Conservation (phyloP, 306 rosid genomes). For the Corylus heterophylla region DNA sequence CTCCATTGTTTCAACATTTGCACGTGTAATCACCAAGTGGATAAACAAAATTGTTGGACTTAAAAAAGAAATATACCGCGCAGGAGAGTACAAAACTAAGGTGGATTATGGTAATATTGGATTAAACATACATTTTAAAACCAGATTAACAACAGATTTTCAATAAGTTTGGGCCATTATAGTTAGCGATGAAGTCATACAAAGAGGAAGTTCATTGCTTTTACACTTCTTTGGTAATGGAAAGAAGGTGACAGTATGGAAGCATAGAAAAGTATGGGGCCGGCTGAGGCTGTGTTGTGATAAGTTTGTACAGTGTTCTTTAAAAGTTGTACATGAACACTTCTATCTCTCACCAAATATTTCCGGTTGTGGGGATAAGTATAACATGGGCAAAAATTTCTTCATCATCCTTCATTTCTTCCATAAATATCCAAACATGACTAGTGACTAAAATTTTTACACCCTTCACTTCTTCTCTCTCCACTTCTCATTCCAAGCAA, state of each 20-base stretch:
- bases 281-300: background rate
- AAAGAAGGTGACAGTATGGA: background rate
- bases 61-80: too few relatives aligned
- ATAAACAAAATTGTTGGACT: too few relatives aligned
- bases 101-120: too few relatives aligned
- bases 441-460: background rate
- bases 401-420: background rate
- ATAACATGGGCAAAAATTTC: background rate
- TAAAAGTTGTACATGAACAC: background rate
- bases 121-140: too few relatives aligned
- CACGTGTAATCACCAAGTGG: too few relatives aligned
- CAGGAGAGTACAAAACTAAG: too few relatives aligned
- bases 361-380: background rate
- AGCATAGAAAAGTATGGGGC: background rate
- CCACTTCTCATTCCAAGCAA: background rate
- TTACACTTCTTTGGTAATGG: background rate
- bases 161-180: too few relatives aligned
- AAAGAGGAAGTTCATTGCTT: too few relatives aligned
- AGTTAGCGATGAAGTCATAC: too few relatives aligned
- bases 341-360: background rate
- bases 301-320: background rate
- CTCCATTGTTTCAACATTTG: background rate
- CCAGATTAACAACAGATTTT: too few relatives aligned
- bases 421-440: background rate
- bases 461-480: background rate